A percentile compares a stretch with the other conserved stretches of the same genome.
Evolutionary conservation across 495 filamentous ascomycete species (phyloP).

Genomic region (Aspergillus carlsbadensis): DNA sequence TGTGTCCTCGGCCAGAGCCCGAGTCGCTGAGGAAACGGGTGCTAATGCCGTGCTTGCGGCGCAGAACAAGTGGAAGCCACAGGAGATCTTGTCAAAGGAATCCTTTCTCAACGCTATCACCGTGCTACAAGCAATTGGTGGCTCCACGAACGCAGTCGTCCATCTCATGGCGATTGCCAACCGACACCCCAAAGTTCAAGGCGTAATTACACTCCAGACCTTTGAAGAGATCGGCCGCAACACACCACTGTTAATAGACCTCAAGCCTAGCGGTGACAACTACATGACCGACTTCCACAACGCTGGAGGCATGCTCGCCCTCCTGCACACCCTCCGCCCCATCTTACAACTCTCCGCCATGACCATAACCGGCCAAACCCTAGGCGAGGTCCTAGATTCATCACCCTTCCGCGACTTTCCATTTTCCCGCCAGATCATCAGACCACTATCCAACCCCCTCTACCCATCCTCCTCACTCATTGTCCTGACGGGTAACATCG

Average conservation of each 20-base stretch:
- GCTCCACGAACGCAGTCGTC: slow-evolving; percentile 67
- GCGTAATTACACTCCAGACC: slow-evolving; percentile 53
- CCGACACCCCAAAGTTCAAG: slow-evolving; percentile 54
- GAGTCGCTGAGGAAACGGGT: slow-evolving; percentile 64
- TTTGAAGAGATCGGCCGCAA: slow-evolving; percentile 59
- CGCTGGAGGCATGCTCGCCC: slow-evolving; percentile 61
- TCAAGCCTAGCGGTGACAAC: slow-evolving; percentile 67
- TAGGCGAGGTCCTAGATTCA: slow-evolving; percentile 54
- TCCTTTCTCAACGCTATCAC: slow-evolving; percentile 68
- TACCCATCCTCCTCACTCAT: slow-evolving; percentile 55
- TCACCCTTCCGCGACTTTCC: slow-evolving; percentile 44
- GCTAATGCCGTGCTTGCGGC: slow-evolving; percentile 52
- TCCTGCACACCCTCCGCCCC: slow-evolving; percentile 55
- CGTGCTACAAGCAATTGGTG: slow-evolving; percentile 68
- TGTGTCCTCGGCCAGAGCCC: slow-evolving; percentile 60
- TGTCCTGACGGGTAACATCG: slow-evolving; percentile 56
- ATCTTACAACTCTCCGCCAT: slow-evolving; percentile 55
- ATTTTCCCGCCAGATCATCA: slow-evolving; percentile 45
- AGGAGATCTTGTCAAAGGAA: slow-evolving; percentile 54
- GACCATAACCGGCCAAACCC: slow-evolving; percentile 58
- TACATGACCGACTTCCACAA: slow-evolving; percentile 75
- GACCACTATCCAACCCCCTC: slow-evolving; percentile 51
- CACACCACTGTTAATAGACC: slow-evolving; percentile 61
- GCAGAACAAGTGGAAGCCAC: slow-evolving; percentile 43
- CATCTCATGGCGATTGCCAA: slow-evolving; percentile 65